Conservation (phyloP, 1,284 basidiomycete genomes). For the Sutorius eximius region DNA sequence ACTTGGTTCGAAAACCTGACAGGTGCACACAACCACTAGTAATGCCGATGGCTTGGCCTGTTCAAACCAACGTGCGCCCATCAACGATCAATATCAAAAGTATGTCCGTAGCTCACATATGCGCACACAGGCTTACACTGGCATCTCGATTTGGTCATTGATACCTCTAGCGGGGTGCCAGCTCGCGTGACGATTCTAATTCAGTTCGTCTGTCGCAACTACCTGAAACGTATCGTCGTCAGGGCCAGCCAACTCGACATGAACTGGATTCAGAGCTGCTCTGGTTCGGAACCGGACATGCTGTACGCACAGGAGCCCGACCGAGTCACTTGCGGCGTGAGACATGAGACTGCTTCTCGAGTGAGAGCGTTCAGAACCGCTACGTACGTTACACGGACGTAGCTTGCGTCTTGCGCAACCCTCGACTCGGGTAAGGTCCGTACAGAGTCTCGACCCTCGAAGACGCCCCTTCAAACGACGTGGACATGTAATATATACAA, state of each 20-base stretch:
- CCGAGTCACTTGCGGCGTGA: neutral
- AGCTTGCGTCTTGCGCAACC: constrained; percentile 10
- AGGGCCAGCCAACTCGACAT: neutral
- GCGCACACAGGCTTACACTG: neutral
- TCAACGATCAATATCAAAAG: neutral
- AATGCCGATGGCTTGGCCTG: neutral
- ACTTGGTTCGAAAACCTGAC: neutral
- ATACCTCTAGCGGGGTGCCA: neutral
- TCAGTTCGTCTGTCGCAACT: neutral
- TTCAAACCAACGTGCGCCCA: neutral
- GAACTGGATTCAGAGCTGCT: too few species aligned
- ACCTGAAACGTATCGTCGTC: neutral
- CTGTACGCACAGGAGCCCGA: too few species aligned
- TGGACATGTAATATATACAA: neutral
- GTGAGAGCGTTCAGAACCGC: neutral
- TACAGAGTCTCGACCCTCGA: constrained; percentile 11
- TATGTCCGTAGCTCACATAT: neutral
- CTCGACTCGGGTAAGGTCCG: constrained; percentile 18
- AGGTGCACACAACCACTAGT: neutral
- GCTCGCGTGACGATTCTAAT: neutral
- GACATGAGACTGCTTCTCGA: neutral
- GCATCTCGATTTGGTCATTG: neutral
- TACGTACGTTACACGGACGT: neutral
- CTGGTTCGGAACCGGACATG: too few species aligned
- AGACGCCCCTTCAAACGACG: neutral